Evolutionary conservation across 768 basidiomycete species (phyloP).

Genomic region (Suillus alpinus): DNA sequence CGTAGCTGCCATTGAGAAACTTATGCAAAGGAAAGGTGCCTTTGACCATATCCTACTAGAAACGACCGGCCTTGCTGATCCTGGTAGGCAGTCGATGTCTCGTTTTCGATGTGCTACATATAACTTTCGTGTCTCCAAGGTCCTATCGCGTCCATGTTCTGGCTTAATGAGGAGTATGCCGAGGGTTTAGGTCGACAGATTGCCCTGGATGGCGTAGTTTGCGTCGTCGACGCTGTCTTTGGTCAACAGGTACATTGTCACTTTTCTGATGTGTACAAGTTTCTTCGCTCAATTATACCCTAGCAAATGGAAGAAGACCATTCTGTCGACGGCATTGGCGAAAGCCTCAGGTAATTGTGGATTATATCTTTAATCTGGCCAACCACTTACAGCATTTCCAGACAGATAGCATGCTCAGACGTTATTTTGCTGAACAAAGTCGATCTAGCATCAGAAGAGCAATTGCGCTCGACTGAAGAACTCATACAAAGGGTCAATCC

Average conservation of each 20-base stretch:
- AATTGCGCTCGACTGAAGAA: slow-evolving; percentile 49
- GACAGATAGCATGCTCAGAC: slow-evolving; percentile 92
- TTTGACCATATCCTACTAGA: slow-evolving; percentile 97
- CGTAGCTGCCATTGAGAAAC: slow-evolving; percentile 87
- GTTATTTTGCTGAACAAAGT: slow-evolving; percentile 90
- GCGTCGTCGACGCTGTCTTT: slow-evolving; percentile 89
- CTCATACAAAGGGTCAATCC: slow-evolving; percentile 78
- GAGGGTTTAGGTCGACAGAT: slow-evolving; percentile 68
- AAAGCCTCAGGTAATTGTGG: slow-evolving; percentile 67
- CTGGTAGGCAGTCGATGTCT: slow-evolving; percentile 47
- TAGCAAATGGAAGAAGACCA: slow-evolving; percentile 89
- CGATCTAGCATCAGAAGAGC: slow-evolving; percentile 59
- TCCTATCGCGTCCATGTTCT: slow-evolving; percentile 85
- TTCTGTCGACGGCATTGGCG: slow-evolving; percentile 61
- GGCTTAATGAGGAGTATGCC: slow-evolving; percentile 82
- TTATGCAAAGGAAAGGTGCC: slow-evolving; percentile 81
- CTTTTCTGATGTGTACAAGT: not conserved
- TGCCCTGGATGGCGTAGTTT: slow-evolving; percentile 83
- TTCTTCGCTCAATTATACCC: not conserved
- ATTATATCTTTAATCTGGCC: not conserved
- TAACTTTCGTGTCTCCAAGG: slow-evolving; percentile 38
- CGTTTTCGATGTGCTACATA: not conserved
- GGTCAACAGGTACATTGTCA: slow-evolving; percentile 47
- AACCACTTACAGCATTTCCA: slow-evolving; percentile 29
- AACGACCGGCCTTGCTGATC: slow-evolving; percentile 95